phyloP scores from a whole-genome alignment of 2,329 filamentous ascomycete genomes.

The Botrytis squamosa region DNA sequence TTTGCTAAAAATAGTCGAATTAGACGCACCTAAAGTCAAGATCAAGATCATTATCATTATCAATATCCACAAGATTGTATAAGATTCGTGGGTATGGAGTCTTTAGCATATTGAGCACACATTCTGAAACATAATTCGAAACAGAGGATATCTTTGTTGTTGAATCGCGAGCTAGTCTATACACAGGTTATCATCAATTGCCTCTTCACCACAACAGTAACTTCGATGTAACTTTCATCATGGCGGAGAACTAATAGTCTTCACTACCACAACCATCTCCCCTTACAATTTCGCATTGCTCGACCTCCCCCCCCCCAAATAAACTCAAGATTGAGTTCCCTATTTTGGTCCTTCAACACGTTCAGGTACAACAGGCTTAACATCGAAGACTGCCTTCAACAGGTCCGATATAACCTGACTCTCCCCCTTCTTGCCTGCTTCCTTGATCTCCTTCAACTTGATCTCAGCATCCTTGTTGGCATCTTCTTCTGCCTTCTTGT shows the following conservation, averaged over 20 bases:
- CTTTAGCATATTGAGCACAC: neutral
- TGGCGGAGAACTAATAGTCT: neutral
- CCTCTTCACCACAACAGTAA: conserved; percentile 2
- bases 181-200: conserved; percentile 27
- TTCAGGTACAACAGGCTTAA: conserved; percentile 66
- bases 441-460: conserved; percentile 80
- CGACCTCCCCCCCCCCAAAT: no score
- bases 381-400: conserved; percentile 79
- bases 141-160: conserved; percentile 24
- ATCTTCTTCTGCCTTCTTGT: conserved; percentile 76
- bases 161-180: conserved; percentile 33
- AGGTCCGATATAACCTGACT: conserved; percentile 79
- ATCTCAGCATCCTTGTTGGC: conserved; percentile 77
- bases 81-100: neutral
- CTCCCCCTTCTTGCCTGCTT: conserved; percentile 75
- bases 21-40: neutral
- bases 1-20: conserved; percentile 10
- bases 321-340: neutral
- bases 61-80: neutral
- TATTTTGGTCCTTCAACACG: conserved; percentile 39
- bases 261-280: neutral
- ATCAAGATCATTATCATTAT: neutral
- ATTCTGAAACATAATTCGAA: neutral
- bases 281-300: neutral
- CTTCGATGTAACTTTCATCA: conserved; percentile 8